These are phyloP conservation scores for Astragalus glycyphyllos DNA, from an alignment of 306 rosid genomes.

Conservation along the genomic window DNA sequence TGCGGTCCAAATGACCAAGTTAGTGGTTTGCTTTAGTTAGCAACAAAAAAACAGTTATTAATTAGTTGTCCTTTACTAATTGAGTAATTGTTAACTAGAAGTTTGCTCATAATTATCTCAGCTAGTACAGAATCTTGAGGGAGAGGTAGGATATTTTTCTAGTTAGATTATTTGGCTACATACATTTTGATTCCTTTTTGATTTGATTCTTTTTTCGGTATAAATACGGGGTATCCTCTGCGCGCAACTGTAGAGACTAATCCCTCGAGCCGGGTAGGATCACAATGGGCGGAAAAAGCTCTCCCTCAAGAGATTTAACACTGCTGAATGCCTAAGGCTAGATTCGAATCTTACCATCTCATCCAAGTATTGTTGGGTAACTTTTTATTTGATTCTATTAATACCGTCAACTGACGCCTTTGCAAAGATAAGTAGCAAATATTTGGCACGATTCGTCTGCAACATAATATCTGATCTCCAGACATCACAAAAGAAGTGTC, in stretches of 20 bases:
- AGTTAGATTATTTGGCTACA: background rate
- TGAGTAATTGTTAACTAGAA: too few relatives aligned
- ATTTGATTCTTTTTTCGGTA: too few relatives aligned
- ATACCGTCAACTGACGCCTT: background rate
- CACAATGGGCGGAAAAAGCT: too few relatives aligned
- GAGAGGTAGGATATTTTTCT: background rate
- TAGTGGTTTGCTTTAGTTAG: slow-evolving; percentile 40
- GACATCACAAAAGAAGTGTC: slow-evolving; percentile 23
- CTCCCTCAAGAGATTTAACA: too few relatives aligned
- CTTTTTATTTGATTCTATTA: too few relatives aligned
- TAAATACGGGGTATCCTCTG: too few relatives aligned
- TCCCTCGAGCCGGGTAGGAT: too few relatives aligned
- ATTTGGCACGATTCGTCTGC: slow-evolving; percentile 24
- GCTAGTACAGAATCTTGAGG: background rate
- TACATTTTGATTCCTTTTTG: background rate
- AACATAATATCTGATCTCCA: slow-evolving; percentile 25
- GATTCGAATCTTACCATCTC: too few relatives aligned
- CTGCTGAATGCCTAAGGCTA: too few relatives aligned
- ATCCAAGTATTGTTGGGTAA: too few relatives aligned
- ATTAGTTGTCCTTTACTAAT: slow-evolving; percentile 21
- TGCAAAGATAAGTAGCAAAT: slow-evolving; percentile 9
- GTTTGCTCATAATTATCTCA: slow-evolving; percentile 7
- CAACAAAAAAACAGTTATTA: slow-evolving; percentile 17
- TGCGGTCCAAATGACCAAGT: slow-evolving; percentile 39
- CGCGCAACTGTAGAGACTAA: too few relatives aligned